Base-by-base conservation (phyloP, 306 rosid species). In the Rubus idaeus region DNA sequence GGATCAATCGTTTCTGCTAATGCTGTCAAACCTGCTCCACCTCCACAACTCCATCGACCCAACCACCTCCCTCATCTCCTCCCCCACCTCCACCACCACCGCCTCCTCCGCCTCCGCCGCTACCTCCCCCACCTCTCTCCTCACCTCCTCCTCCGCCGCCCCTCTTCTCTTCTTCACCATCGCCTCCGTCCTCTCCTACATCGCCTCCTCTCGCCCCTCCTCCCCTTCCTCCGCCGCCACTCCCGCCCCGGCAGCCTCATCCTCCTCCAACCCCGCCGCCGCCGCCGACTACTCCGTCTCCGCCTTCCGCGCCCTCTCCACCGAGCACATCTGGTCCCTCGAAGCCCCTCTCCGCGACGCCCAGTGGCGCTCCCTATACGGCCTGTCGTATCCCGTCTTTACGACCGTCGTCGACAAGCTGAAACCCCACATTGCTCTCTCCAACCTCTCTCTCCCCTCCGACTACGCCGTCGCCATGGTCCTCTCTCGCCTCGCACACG, bases 111-210 rank as follows among this genome's bases (percentile, higher is more conserved):
- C 75, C 18, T 35, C 76, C 41, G 13, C 83, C 13, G 73, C 83
- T 57, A 6, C 84, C 26, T 18, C 87, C 79, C 80, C 97, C 6
- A 52, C 93, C 21, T 86, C 93, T 63, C 91, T 90, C 73, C 92
- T 90, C 85, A 53, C 89, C 75, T 87, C 97, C 37, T 94, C 97
- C 86, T 88, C 93, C 70, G 83, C 96, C 64, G 97, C 98, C 14
- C 98, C 96, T 5, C 96, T 94, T 72, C 94, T 94, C 77, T 92
- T 94, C 88, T 94, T 94, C 89, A 89, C 98, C 82, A 90, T 91
- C 75, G 93, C 98, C 50, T 91, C 97, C 45, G 96, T 91, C 18
- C 97, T 94, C 71, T 94, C 98, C 80, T 89, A 85, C 90, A 86
- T 92, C 50, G 91, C 95, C 64, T 87, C 98, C 75, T 73, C 91